These are phyloP conservation scores for Trypanosoma vivax DNA, from an alignment of 208 protist genomes.

Conservation along the genomic window DNA sequence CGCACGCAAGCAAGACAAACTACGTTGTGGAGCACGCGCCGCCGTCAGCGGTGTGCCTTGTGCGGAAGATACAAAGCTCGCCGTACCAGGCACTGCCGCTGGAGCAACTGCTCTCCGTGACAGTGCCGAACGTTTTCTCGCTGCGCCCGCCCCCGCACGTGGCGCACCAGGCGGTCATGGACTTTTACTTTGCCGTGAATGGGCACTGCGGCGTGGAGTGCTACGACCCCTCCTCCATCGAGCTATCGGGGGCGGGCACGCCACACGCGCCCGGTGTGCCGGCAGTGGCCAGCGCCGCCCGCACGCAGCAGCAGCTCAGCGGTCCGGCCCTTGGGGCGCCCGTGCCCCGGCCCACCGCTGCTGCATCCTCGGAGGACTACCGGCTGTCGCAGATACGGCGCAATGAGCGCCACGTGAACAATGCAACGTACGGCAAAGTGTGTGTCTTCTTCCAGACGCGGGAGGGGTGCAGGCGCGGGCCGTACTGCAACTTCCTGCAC, in stretches of 20 bases:
- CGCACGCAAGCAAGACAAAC: constrained; percentile 23
- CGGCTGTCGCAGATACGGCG: constrained; percentile 61
- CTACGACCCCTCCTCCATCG: constrained; percentile 16
- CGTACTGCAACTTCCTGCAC: constrained; percentile 59
- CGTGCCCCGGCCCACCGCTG: background rate
- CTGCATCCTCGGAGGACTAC: constrained; percentile 42
- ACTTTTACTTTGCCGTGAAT: constrained; percentile 64
- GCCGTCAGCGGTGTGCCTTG: constrained; percentile 55
- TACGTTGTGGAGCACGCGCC: constrained; percentile 51
- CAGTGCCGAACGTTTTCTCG: constrained; percentile 48
- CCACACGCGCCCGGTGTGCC: background rate
- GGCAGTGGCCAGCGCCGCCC: background rate
- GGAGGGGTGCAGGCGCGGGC: constrained; percentile 60
- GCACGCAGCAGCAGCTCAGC: background rate
- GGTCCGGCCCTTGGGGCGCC: constrained; percentile 1
- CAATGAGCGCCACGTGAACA: constrained; percentile 65
- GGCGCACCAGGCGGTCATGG: constrained; percentile 64
- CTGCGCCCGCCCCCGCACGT: constrained; percentile 53
- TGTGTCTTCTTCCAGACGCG: constrained; percentile 62
- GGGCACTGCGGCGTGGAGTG: constrained; percentile 54
- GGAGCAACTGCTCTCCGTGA: constrained; percentile 33
- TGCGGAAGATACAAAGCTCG: constrained; percentile 40
- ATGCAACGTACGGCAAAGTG: constrained; percentile 27
- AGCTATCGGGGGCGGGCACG: constrained; percentile 1
- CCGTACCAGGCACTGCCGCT: constrained; percentile 53